A percentile compares a stretch with the other conserved stretches of the same genome.
Evolutionary conservation across 345 rosid species (phyloP).

Genomic region (Ceriops decandra): DNA sequence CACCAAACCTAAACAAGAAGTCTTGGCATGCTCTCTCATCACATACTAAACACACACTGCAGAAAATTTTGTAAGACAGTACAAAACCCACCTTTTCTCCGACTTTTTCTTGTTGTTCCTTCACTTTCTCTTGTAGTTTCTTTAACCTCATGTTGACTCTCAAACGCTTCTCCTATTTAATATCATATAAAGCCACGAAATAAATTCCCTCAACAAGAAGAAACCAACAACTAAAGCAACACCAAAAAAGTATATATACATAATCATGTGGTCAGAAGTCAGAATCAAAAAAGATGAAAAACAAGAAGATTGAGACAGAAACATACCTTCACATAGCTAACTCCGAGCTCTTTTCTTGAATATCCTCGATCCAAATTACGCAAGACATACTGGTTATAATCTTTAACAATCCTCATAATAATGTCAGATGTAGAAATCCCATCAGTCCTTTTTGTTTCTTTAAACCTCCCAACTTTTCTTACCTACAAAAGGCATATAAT

Average conservation of each 20-base stretch:
- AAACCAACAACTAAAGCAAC: neutral
- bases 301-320: neutral
- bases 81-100: slow-evolving; percentile 21
- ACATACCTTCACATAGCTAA: slow-evolving; percentile 63
- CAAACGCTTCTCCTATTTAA: slow-evolving; percentile 56
- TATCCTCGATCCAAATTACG: slow-evolving; percentile 70
- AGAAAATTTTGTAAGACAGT: neutral
- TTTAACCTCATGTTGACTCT: slow-evolving; percentile 58
- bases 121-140: slow-evolving; percentile 57
- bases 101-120: slow-evolving; percentile 64
- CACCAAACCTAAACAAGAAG: too few species aligned
- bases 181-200: neutral
- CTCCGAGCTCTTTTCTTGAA: slow-evolving; percentile 63
- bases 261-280: neutral
- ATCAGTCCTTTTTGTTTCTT: slow-evolving; percentile 67
- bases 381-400: slow-evolving; percentile 66
- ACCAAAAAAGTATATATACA: too few species aligned
- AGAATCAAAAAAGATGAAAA: neutral
- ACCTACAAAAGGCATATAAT: slow-evolving; percentile 30
- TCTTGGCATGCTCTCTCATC: too few species aligned
- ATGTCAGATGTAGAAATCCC: slow-evolving; percentile 71
- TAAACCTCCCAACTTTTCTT: slow-evolving; percentile 51
- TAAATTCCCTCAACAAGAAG: neutral
- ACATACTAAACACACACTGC: neutral
- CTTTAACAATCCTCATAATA: slow-evolving; percentile 69